phyloP scores from a whole-genome alignment of 2,329 filamentous ascomycete species.

The Fusarium goolgardi region DNA sequence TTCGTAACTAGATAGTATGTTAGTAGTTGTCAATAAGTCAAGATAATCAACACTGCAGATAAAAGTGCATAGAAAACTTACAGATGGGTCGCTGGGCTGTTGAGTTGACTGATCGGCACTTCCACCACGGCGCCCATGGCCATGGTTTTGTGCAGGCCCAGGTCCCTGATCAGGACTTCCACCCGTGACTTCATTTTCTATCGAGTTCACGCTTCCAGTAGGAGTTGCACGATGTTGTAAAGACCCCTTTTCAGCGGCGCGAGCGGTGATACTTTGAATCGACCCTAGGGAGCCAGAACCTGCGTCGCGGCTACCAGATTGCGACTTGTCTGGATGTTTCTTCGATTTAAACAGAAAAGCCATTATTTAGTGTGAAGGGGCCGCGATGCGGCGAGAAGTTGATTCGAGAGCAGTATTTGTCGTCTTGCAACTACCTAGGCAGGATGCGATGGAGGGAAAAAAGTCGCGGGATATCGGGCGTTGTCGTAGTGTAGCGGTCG shows the following conservation, averaged over 20 bases:
- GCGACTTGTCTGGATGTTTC: slow-evolving; percentile 74
- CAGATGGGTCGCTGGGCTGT: slow-evolving; percentile 53
- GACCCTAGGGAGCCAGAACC: slow-evolving; percentile 59
- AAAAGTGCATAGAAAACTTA: slow-evolving; percentile 49
- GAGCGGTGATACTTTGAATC: slow-evolving; percentile 61
- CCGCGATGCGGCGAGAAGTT: slow-evolving; percentile 52
- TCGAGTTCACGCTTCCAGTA: slow-evolving; percentile 80
- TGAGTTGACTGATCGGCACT: slow-evolving; percentile 62
- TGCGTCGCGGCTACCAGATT: slow-evolving; percentile 65
- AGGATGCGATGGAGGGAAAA: slow-evolving; percentile 14
- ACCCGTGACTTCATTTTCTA: slow-evolving; percentile 68
- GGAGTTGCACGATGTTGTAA: slow-evolving; percentile 72
- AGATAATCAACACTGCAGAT: not conserved
- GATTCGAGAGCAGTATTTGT: slow-evolving; percentile 35
- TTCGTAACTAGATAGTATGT: slow-evolving; percentile 61
- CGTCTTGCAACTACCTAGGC: not conserved
- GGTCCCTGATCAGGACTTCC: slow-evolving; percentile 70
- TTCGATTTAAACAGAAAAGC: slow-evolving; percentile 87
- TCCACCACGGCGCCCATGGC: slow-evolving; percentile 61
- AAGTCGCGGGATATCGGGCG: slow-evolving; percentile 14
- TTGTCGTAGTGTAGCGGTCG: slow-evolving; percentile 34
- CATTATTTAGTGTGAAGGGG: slow-evolving; percentile 65
- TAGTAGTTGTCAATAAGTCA: slow-evolving; percentile 18
- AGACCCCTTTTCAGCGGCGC: slow-evolving; percentile 63
- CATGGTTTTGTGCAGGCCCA: slow-evolving; percentile 57